phyloP scores from a whole-genome alignment of 139 green algal species.

The Edaphochlamys debaryana region DNA sequence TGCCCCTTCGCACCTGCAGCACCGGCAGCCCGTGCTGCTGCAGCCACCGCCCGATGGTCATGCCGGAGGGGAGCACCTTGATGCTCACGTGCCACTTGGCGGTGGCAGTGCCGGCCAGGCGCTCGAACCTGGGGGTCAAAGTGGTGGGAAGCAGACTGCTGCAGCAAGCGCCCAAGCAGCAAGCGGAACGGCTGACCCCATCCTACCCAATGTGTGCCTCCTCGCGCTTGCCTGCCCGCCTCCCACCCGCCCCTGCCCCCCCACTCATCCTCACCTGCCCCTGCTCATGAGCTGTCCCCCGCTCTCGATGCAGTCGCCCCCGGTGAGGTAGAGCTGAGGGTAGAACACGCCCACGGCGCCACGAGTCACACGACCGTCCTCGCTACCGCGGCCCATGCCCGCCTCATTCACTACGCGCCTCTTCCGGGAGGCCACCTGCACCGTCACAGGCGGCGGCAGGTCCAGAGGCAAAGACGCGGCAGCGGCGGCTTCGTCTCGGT shows the following conservation, averaged over 20 bases:
- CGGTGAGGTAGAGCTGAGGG: slow-evolving; percentile 2
- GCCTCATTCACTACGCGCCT: too few species aligned
- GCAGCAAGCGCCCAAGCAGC: too few species aligned
- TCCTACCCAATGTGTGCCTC: too few species aligned
- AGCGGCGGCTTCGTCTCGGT: too few species aligned
- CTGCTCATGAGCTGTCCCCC: slow-evolving; percentile 13
- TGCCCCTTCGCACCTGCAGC: slow-evolving; percentile 27
- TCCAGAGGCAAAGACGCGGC: not conserved
- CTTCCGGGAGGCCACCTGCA: slow-evolving; percentile 11
- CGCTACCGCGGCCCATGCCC: too few species aligned
- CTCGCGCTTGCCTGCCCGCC: not conserved
- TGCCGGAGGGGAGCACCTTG: slow-evolving; percentile 26
- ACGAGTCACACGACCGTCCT: too few species aligned
- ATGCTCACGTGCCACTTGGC: slow-evolving; percentile 45
- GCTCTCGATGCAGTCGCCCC: slow-evolving; percentile 23
- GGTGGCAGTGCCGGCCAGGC: slow-evolving; percentile 17
- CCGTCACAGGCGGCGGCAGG: slow-evolving; percentile 2
- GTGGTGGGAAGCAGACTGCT: too few species aligned
- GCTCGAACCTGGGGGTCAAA: not conserved
- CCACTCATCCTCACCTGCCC: not conserved
- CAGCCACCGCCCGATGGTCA: slow-evolving; percentile 25
- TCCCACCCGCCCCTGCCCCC: not conserved
- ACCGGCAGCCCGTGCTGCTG: slow-evolving; percentile 34
- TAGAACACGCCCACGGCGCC: slow-evolving; percentile 17
- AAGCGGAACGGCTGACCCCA: too few species aligned